These are phyloP conservation scores for Aeschynomene evenia DNA, from an alignment of 306 rosid species.

Conservation along the genomic window DNA sequence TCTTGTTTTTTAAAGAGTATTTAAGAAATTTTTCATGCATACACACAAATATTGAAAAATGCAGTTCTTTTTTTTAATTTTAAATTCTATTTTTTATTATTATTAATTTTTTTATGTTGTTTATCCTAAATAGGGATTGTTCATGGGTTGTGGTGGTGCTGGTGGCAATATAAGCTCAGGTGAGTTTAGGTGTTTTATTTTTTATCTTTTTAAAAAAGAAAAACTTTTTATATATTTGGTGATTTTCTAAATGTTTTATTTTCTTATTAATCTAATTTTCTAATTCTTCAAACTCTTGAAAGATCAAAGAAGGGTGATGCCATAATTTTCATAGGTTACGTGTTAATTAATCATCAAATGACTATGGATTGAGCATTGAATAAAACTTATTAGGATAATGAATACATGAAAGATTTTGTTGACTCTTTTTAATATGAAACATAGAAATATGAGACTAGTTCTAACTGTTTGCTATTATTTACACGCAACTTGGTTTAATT, in stretches of 20 bases:
- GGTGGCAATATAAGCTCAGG: constrained; percentile 76
- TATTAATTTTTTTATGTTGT: constrained; percentile 14
- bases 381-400: not conserved
- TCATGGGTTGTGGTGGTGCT: constrained; percentile 64
- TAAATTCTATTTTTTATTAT: not conserved
- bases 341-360: not conserved
- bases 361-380: not conserved
- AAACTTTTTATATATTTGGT: no score
- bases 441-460: not conserved
- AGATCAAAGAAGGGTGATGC: not conserved
- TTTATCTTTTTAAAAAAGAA: constrained; percentile 13
- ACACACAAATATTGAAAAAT: no score
- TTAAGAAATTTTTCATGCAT: no score
- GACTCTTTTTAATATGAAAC: constrained; percentile 9
- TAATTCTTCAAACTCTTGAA: not conserved
- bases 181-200: constrained; percentile 29
- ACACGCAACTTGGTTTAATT: constrained; percentile 14
- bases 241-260: constrained; percentile 4
- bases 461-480: not conserved
- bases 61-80: not conserved
- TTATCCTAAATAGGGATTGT: constrained; percentile 54
- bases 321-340: not conserved
- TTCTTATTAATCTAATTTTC: constrained; percentile 1
- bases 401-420: constrained; percentile 10
- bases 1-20: not conserved